Base-by-base conservation (phyloP, 2,329 filamentous ascomycete species). In the Epichloe glyceriae region DNA sequence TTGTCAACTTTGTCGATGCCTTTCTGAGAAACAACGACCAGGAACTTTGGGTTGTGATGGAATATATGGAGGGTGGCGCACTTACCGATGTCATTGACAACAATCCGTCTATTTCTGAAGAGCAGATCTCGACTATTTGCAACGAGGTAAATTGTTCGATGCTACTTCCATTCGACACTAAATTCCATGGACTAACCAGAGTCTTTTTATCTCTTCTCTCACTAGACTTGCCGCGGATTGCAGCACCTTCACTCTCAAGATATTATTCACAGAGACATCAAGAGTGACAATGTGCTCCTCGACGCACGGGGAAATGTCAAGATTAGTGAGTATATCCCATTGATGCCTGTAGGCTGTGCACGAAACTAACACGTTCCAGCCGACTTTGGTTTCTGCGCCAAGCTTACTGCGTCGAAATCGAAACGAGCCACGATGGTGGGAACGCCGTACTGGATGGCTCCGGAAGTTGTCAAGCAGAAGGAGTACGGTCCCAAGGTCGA, bases 1-100 rank as follows among this genome's bases (percentile, higher is more conserved):
- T 98, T 73, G 93, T 98, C 69, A 98, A 98, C 71, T 98, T 95
- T 72, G 73, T 98, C 35, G 93, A 98, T 60, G 90, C 91, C 3
- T 98, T 97, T 75, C 72, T 98, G 63, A 87, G 93, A 62, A 95
- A 96, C 67, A 91, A 93, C 67, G 89, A 87, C 61, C 80, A 86
- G 50, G 93, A 98, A 67, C 78, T 98, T n/a, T 98, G 93, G 93
- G 89, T 98, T 11, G 91, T 98, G 49, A 95, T 98, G 93, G 93
- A 98, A 72, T 98, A 90, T 63, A 98, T 98, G 93, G 93, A 98
- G 71, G 93, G 93, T 61, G 93, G 93, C 71, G 88, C 93, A 55
- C 73, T 98, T 67, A 98, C 93, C 1, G 93, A 98, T 73, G 89
- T 98, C 54, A 98, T 98, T 69, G 93, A 98, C 70, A 96, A 97